Percentiles rank a stretch among this genome's conserved stretches.
These are phyloP conservation scores for Entomortierella beljakovae DNA, from an alignment of 192 early-diverging fungal genomes.

Conservation along the genomic window DNA sequence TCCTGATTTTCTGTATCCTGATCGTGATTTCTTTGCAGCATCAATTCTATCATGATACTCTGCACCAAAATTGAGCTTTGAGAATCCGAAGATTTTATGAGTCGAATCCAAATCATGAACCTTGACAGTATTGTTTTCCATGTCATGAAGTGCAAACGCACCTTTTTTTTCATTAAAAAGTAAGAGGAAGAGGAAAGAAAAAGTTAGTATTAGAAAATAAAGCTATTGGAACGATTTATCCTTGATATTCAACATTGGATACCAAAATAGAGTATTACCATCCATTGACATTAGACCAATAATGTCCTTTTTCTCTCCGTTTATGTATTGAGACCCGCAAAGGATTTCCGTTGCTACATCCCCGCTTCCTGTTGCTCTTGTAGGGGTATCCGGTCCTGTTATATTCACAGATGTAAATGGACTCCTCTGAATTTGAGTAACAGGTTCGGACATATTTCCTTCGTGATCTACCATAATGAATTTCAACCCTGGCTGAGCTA, in stretches of 20 bases:
- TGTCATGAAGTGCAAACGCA: slow-evolving; percentile 62
- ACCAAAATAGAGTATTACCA: slow-evolving; percentile 42
- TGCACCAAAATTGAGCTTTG: slow-evolving; percentile 57
- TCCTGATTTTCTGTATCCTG: background rate
- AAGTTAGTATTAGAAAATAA: background rate
- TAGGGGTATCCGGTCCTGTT: slow-evolving; percentile 25
- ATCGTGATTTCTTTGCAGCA: background rate
- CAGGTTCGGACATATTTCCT: slow-evolving; percentile 36
- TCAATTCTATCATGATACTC: slow-evolving; percentile 4
- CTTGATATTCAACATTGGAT: background rate
- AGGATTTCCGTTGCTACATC: slow-evolving; percentile 62
- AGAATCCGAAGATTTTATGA: slow-evolving; percentile 67
- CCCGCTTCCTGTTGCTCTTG: slow-evolving; percentile 9
- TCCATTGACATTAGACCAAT: slow-evolving; percentile 69
- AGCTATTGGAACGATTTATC: background rate
- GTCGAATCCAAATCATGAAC: slow-evolving; percentile 64
- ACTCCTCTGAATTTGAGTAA: slow-evolving; percentile 34
- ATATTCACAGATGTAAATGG: slow-evolving; percentile 1
- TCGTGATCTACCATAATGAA: slow-evolving; percentile 44
- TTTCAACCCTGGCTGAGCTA: slow-evolving; percentile 65
- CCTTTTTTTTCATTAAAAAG: slow-evolving; percentile 41
- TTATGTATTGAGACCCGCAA: slow-evolving; percentile 51
- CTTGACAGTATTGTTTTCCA: slow-evolving; percentile 54
- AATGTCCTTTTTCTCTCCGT: slow-evolving; percentile 52
- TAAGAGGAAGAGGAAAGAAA: slow-evolving; percentile 4